Evolutionary conservation across 768 basidiomycete genomes (phyloP).

Genomic region (Auriscalpium orientale): DNA sequence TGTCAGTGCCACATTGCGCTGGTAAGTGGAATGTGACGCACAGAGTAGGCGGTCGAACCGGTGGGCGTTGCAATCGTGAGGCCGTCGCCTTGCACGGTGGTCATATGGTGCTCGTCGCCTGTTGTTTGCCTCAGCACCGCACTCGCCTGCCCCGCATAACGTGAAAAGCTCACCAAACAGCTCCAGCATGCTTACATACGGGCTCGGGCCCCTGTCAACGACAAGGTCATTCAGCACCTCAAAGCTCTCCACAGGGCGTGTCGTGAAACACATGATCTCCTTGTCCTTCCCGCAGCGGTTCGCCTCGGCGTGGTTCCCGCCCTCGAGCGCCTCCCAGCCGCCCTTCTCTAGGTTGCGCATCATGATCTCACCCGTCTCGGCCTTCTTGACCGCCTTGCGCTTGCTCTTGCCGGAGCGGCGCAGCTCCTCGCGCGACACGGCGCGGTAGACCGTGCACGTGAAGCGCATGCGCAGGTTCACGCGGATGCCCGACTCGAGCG

Average conservation of each 20-base stretch:
- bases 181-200: constrained; percentile 92
- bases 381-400: constrained; percentile 84
- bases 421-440: constrained; percentile 61
- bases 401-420: constrained; percentile 32
- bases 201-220: constrained; percentile 96
- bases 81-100: constrained; percentile 97
- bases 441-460: constrained; percentile 96
- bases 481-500: constrained; percentile 87
- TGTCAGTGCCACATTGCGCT: constrained; percentile 7
- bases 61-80: constrained; percentile 93
- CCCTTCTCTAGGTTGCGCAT: constrained; percentile 87
- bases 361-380: constrained; percentile 92
- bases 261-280: constrained; percentile 98
- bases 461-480: constrained; percentile 99
- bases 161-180: constrained; percentile 70
- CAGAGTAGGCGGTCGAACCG: constrained; percentile 97
- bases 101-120: constrained; percentile 99
- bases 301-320: constrained; percentile 46
- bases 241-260: constrained; percentile 90
- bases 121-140: constrained; percentile 5
- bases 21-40: constrained; percentile 30
- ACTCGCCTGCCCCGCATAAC: neutral
- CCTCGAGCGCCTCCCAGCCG: constrained; percentile 96
- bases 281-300: constrained; percentile 66
- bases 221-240: constrained; percentile 96